phyloP scores from a whole-genome alignment of 2,329 filamentous ascomycete genomes.

The Neonectria neomacrospora region DNA sequence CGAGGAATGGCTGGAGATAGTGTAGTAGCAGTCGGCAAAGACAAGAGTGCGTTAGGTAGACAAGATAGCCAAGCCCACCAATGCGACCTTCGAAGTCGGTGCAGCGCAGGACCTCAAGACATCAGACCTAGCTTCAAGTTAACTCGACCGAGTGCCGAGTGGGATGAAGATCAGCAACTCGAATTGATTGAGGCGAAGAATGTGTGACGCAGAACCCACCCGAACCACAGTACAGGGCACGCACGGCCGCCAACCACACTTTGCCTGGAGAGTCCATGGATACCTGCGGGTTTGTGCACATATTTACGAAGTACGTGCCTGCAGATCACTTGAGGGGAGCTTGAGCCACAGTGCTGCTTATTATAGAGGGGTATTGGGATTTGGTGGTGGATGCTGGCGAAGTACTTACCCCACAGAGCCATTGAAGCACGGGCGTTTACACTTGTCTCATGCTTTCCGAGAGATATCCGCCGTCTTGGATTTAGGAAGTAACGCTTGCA shows the following conservation, averaged over 20 bases:
- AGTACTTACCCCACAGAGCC: slow-evolving; percentile 5
- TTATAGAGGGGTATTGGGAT: slow-evolving; percentile 9
- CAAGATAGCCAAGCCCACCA: background rate
- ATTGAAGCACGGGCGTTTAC: slow-evolving; percentile 6
- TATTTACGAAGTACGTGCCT: slow-evolving; percentile 30
- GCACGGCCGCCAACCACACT: background rate
- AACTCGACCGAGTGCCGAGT: slow-evolving; percentile 15
- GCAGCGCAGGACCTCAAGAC: slow-evolving; percentile 9
- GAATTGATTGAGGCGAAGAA: slow-evolving; percentile 18
- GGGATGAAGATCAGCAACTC: slow-evolving; percentile 37
- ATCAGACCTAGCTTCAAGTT: slow-evolving; percentile 18
- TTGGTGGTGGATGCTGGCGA: background rate
- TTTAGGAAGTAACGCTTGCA: slow-evolving; percentile 1
- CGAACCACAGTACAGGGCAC: slow-evolving; percentile 5
- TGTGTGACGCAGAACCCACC: slow-evolving; percentile 9
- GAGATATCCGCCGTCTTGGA: background rate
- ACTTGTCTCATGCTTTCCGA: slow-evolving; percentile 14
- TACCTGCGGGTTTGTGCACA: background rate
- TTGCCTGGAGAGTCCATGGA: background rate
- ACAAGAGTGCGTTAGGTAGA: background rate
- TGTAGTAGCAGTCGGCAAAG: no score
- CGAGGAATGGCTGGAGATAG: background rate
- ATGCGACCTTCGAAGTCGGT: background rate
- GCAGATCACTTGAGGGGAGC: slow-evolving; percentile 39
- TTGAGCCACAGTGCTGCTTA: slow-evolving; percentile 17